Percentiles rank a stretch among this genome's conserved stretches.
Conservation (phyloP, 495 filamentous ascomycete genomes). For the Talaromyces thailandensis region DNA sequence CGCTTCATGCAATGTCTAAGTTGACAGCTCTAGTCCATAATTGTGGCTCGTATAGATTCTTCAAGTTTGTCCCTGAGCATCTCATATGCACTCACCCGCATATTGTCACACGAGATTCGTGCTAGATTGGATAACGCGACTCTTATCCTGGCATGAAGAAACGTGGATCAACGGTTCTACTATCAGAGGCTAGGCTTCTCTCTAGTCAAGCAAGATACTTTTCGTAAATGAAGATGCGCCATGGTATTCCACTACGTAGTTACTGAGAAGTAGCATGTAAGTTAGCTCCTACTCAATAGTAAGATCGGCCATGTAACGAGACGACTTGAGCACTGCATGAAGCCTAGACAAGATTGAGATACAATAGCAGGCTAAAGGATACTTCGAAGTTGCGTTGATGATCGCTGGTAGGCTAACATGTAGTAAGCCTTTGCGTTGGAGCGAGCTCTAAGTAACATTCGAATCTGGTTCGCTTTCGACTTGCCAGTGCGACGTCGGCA, state of each 20-base stretch:
- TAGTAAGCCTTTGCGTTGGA: neutral
- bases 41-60: neutral
- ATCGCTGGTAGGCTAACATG: neutral
- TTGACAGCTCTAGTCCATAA: neutral
- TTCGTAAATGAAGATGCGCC: neutral
- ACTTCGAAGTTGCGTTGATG: neutral
- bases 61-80: neutral
- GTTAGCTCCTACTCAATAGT: neutral
- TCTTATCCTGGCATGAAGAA: neutral
- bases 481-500: neutral
- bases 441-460: neutral
- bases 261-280: neutral
- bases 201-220: neutral
- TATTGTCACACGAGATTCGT: neutral
- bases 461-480: neutral
- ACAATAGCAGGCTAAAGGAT: neutral
- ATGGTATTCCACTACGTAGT: neutral
- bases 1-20: neutral
- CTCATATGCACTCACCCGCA: neutral
- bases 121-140: neutral
- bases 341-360: neutral
- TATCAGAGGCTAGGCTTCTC: neutral
- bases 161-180: neutral
- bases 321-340: no score
- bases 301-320: neutral